Evolutionary conservation across 768 basidiomycete genomes (phyloP).

Genomic region (Astraeus odoratus): DNA sequence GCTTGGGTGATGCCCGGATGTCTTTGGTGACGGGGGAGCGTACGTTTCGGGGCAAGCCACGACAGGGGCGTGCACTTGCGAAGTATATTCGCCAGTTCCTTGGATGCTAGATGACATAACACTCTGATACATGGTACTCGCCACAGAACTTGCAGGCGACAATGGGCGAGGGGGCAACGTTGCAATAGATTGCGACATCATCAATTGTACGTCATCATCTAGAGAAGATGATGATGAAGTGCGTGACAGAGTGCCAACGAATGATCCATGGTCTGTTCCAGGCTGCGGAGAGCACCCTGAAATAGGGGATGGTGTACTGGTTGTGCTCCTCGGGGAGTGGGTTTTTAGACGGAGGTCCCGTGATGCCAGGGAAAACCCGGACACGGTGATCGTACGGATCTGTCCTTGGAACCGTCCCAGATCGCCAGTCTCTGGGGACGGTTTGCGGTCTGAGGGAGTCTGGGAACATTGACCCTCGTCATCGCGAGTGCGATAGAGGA

Average conservation of each 20-base stretch:
- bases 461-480: conserved; percentile 3
- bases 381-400: conserved; percentile 46
- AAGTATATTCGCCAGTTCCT: not conserved
- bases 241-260: conserved; percentile 28
- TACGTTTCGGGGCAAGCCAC: not conserved
- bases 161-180: conserved; percentile 44
- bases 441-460: conserved; percentile 21
- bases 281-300: conserved; percentile 14
- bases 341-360: conserved; percentile 32
- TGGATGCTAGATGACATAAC: conserved; percentile 40
- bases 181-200: conserved; percentile 73
- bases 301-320: conserved; percentile 21
- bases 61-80: not conserved
- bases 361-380: conserved; percentile 49
- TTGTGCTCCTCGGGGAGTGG: conserved; percentile 14
- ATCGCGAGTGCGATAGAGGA: conserved; percentile 49
- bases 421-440: conserved; percentile 3
- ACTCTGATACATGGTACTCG: conserved; percentile 75
- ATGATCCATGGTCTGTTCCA: conserved; percentile 3
- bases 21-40: conserved; percentile 3
- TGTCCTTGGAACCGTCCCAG: conserved; percentile 17
- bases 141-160: conserved; percentile 41
- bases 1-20: conserved; percentile 3
- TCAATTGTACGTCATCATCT: conserved; percentile 56
- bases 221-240: conserved; percentile 52